phyloP scores from a whole-genome alignment of 208 protist genomes.

The Herpetomonas samuelpessoai region DNA sequence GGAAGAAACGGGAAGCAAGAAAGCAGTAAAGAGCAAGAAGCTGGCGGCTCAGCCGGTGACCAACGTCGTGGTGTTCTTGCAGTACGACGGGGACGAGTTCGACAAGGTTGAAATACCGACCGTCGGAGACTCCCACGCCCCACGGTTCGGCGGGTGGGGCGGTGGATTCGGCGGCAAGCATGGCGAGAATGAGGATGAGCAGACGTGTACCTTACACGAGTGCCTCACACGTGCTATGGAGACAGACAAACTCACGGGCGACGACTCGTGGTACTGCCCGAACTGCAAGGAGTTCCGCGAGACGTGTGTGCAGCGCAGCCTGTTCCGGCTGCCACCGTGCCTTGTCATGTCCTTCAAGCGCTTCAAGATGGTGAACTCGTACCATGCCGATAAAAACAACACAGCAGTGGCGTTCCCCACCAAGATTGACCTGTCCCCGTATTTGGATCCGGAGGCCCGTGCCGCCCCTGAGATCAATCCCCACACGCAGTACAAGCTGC shows the following conservation, averaged over 20 bases:
- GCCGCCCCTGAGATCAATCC: slow-evolving; percentile 8
- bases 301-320: slow-evolving; percentile 39
- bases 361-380: slow-evolving; percentile 58
- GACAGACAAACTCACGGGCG: slow-evolving; percentile 52
- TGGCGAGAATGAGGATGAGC: slow-evolving; percentile 15
- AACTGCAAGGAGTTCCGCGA: slow-evolving; percentile 63
- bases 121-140: not conserved
- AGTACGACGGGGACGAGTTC: slow-evolving; percentile 3
- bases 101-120: not conserved
- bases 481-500: slow-evolving; percentile 54
- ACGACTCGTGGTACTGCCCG: slow-evolving; percentile 72
- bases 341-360: slow-evolving; percentile 79
- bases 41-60: not conserved
- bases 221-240: slow-evolving; percentile 37
- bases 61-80: not conserved
- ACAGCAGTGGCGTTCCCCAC: slow-evolving; percentile 53
- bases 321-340: slow-evolving; percentile 72
- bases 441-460: slow-evolving; percentile 47
- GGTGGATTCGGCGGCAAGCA: not conserved
- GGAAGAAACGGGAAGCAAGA: not conserved
- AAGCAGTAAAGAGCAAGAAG: not conserved
- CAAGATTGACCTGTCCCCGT: slow-evolving; percentile 50
- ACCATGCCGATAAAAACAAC: slow-evolving; percentile 68
- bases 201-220: slow-evolving; percentile 36
- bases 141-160: not conserved